phyloP scores from a whole-genome alignment of 768 basidiomycete species.

The Mycena leptocephala region DNA sequence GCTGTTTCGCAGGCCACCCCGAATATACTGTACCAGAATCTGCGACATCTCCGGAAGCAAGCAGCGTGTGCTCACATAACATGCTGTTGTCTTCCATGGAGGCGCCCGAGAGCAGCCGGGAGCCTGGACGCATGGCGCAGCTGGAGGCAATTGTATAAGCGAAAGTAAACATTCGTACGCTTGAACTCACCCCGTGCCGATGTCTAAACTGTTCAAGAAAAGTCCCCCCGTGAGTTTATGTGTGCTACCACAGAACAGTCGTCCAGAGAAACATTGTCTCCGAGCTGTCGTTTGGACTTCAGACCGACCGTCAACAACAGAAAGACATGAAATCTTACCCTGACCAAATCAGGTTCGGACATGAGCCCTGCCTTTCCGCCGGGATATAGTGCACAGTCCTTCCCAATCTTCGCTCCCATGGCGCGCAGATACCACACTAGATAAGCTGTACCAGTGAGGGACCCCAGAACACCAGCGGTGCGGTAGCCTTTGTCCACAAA shows the following conservation, averaged over 20 bases:
- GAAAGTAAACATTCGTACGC: too few relatives aligned
- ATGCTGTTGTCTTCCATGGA: conserved; percentile 66
- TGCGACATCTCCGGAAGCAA: conserved; percentile 63
- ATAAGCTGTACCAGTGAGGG: conserved; percentile 57
- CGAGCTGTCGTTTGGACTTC: neutral
- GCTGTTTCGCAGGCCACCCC: conserved; percentile 43
- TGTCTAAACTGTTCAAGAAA: conserved; percentile 59
- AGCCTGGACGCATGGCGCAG: conserved; percentile 61
- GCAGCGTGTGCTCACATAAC: conserved; percentile 63
- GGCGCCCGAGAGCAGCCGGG: conserved; percentile 63
- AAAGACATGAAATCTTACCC: conserved; percentile 39
- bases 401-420: conserved; percentile 60
- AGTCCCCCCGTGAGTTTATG: conserved; percentile 62
- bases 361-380: conserved; percentile 59
- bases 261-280: conserved; percentile 54
- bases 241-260: conserved; percentile 52
- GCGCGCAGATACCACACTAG: conserved; percentile 62
- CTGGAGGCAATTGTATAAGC: conserved; percentile 29
- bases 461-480: conserved; percentile 55
- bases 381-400: conserved; percentile 57
- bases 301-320: too few relatives aligned
- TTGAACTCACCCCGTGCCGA: conserved; percentile 50
- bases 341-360: conserved; percentile 65
- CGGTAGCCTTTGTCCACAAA: conserved; percentile 56
- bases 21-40: conserved; percentile 57